Evolutionary conservation across 2,329 filamentous ascomycete genomes (phyloP), one percentile per base, ranked within the genome.

Genomic region (Cytospora piceae): DNA sequence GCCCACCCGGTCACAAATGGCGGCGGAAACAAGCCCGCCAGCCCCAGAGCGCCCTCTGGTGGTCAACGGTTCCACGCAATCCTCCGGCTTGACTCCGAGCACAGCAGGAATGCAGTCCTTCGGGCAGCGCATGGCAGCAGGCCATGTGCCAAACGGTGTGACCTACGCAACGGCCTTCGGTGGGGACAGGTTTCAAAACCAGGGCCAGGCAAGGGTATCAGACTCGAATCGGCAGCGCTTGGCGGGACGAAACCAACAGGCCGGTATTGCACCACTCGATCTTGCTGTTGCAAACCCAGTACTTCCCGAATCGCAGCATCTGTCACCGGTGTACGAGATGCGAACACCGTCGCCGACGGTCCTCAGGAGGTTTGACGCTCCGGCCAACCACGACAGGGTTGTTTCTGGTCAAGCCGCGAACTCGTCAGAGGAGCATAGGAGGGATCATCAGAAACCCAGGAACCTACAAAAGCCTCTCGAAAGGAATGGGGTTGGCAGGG

Each of bases 291-390:
- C 80, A 4, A 80, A 82, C 37, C 77, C 77, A 24, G 70, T 79
- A 14, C 75, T 77, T 5, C 75, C 78, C 11, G 83, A 85, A 11
- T 73, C 80, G 58, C 80, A 82, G 52, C 83, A 83, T 70, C 80
- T 94, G 2, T 93, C 91, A 0, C 91, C 91, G 0, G 90, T 93
- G 0, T 90, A 90, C 62, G 91, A 93, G 77, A 84, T 85, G 7
- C 83, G 85, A n/a, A 90, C 88, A 0, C 89, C 90, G 2, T 92
- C 90, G 1, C 90, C 90, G 1, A 90, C 83, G 3, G 80, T 83
- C 15, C 78, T 79, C 63, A 82, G 88, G 63, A 87, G 83, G 57
- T 78, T 82, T 58, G 86, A 87, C 32, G 69, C 76, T 2, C 72
- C 76, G 15, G 66, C 71, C 22, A 73, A 71, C 52, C 34, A 49